phyloP scores from a whole-genome alignment of 371 early-diverging fungal species.

The Haplosporangium sp. region DNA sequence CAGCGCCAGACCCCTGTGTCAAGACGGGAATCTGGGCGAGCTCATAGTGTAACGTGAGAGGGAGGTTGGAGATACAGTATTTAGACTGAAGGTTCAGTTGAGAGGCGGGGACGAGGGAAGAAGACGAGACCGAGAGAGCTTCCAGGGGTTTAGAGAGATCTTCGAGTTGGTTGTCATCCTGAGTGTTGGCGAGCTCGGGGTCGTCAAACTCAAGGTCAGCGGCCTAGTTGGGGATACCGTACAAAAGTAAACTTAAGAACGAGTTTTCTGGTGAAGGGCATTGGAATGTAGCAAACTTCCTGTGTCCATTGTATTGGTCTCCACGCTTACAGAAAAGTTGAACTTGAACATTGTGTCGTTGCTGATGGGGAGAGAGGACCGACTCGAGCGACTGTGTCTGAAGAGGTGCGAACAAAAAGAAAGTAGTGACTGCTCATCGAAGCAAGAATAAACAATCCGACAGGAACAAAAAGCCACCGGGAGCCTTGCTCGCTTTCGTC shows the following conservation, averaged over 20 bases:
- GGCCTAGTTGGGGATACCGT: conserved; percentile 40
- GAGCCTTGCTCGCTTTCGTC: conserved; percentile 5
- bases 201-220: conserved; percentile 70
- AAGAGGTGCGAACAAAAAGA: not conserved
- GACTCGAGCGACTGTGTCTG: too few relatives aligned
- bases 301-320: not conserved
- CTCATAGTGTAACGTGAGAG: conserved; percentile 42
- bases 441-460: conserved; percentile 14
- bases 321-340: conserved; percentile 66
- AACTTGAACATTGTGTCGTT: conserved; percentile 60
- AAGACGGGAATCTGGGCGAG: conserved; percentile 44
- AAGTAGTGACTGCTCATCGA: conserved; percentile 10
- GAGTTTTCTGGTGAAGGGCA: not conserved
- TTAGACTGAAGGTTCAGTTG: conserved; percentile 31
- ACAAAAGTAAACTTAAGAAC: not conserved
- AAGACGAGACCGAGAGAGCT: conserved; percentile 53
- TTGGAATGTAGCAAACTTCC: not conserved
- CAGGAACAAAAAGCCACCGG: conserved; percentile 31
- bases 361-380: conserved; percentile 4
- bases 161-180: conserved; percentile 57
- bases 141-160: conserved; percentile 51
- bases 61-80: conserved; percentile 26
- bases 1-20: conserved; percentile 24
- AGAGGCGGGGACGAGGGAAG: conserved; percentile 34
- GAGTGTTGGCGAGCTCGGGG: conserved; percentile 54